Evolutionary conservation across 2,329 filamentous ascomycete species (phyloP).

Genomic region (Immersiporthe knoxdaviesiana): DNA sequence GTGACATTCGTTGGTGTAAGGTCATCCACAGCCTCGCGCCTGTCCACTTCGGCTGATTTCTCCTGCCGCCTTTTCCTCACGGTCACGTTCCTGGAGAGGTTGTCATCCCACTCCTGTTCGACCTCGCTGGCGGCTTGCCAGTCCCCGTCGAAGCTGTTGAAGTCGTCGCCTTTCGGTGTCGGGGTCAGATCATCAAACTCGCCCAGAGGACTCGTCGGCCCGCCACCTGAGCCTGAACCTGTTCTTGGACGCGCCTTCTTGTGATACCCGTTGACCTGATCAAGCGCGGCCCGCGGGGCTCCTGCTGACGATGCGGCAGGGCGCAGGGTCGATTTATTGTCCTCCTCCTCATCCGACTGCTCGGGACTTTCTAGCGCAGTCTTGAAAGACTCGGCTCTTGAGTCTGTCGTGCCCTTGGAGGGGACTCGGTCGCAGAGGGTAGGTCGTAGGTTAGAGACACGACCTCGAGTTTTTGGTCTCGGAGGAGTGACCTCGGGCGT

Average conservation of each 20-base stretch:
- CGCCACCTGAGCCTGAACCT: constrained; percentile 50
- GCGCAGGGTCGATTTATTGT: constrained; percentile 47
- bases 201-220: constrained; percentile 46
- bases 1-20: constrained; percentile 55
- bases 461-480: constrained; percentile 44
- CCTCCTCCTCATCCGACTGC: constrained; percentile 64
- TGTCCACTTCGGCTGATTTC: constrained; percentile 34
- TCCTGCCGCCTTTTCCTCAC: constrained; percentile 51
- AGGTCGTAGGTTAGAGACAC: constrained; percentile 51
- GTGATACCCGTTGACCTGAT: constrained; percentile 41
- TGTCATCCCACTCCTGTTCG: constrained; percentile 59
- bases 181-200: constrained; percentile 46
- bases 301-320: constrained; percentile 45
- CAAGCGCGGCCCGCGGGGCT: constrained; percentile 50
- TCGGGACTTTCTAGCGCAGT: constrained; percentile 69
- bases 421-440: constrained; percentile 51
- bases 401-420: constrained; percentile 60
- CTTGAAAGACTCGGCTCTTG: constrained; percentile 70
- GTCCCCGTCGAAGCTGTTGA: constrained; percentile 61
- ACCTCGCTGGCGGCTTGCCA: constrained; percentile 55
- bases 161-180: constrained; percentile 52
- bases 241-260: constrained; percentile 41
- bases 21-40: constrained; percentile 51
- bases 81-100: constrained; percentile 56
- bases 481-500: constrained; percentile 79